A percentile compares a stretch with the other conserved stretches of the same genome.
Conservation (phyloP, 768 basidiomycete genomes). For the Trametes cingulata region DNA sequence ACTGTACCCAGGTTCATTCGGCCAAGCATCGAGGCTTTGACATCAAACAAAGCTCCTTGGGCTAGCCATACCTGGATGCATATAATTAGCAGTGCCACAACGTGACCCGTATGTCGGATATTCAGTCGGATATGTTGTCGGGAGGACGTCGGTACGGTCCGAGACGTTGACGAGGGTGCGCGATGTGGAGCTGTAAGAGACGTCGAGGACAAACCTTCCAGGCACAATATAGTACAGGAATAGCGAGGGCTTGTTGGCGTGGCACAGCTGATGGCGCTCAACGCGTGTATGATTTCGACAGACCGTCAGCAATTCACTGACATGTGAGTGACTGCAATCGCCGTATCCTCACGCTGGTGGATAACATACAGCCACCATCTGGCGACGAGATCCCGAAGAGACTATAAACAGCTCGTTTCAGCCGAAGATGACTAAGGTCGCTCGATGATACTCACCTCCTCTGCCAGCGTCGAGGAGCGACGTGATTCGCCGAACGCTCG, state of each 20-base stretch:
- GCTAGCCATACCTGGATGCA: neutral
- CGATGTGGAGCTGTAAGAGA: neutral
- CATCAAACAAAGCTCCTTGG: no score
- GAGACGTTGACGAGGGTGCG: neutral
- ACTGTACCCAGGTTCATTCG: neutral
- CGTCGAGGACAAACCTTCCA: neutral
- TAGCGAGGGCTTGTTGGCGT: neutral
- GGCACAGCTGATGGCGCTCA: neutral
- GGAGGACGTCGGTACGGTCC: constrained; percentile 8
- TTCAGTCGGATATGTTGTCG: constrained; percentile 5
- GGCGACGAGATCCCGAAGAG: neutral
- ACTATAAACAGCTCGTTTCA: neutral
- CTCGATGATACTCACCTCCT: neutral
- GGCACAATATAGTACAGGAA: neutral
- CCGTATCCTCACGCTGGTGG: no score
- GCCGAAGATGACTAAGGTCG: neutral
- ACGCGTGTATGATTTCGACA: neutral
- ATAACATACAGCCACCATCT: neutral
- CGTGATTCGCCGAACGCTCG: neutral
- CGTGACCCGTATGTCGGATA: neutral
- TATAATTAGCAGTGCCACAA: neutral
- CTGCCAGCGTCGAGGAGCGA: neutral
- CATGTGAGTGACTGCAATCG: no score
- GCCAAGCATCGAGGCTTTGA: no score
- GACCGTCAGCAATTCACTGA: neutral